phyloP scores from a whole-genome alignment of 352 stramenopile species.

The Phytopythium montanum region DNA sequence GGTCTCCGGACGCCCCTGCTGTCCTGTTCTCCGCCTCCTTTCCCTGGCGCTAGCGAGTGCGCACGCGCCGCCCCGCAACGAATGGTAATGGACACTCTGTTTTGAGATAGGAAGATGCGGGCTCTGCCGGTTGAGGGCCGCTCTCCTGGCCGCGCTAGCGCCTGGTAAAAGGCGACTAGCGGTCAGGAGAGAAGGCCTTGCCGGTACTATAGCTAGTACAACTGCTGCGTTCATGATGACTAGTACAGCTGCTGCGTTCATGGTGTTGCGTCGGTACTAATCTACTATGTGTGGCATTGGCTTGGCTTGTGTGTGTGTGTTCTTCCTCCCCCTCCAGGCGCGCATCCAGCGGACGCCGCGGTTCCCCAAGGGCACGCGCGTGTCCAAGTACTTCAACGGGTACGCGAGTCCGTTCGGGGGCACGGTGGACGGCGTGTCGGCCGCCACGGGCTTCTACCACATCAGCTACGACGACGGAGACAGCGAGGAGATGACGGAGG shows the following conservation, averaged over 20 bases:
- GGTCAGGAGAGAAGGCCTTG: too few species aligned
- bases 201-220: not conserved
- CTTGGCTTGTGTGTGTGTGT: not conserved
- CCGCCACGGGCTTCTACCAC: conserved; percentile 61
- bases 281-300: not conserved
- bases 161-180: too few species aligned
- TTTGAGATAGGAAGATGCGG: too few species aligned
- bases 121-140: too few species aligned
- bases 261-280: not conserved
- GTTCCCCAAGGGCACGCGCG: conserved; percentile 56
- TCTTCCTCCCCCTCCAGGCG: conserved; percentile 18
- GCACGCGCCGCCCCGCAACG: too few species aligned
- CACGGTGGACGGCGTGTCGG: conserved; percentile 49
- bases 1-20: too few species aligned
- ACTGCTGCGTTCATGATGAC: not conserved
- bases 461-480: conserved; percentile 78
- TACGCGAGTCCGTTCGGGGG: conserved; percentile 55
- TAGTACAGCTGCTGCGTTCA: not conserved
- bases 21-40: too few species aligned
- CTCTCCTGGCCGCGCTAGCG: not conserved
- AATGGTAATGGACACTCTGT: too few species aligned
- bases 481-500: conserved; percentile 80
- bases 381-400: conserved; percentile 67
- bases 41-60: too few species aligned
- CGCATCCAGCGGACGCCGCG: conserved; percentile 43